A percentile compares a stretch with the other conserved stretches of the same genome.
Conservation (phyloP, 2,329 filamentous ascomycete genomes). For the Cryphonectria carpinicola region DNA sequence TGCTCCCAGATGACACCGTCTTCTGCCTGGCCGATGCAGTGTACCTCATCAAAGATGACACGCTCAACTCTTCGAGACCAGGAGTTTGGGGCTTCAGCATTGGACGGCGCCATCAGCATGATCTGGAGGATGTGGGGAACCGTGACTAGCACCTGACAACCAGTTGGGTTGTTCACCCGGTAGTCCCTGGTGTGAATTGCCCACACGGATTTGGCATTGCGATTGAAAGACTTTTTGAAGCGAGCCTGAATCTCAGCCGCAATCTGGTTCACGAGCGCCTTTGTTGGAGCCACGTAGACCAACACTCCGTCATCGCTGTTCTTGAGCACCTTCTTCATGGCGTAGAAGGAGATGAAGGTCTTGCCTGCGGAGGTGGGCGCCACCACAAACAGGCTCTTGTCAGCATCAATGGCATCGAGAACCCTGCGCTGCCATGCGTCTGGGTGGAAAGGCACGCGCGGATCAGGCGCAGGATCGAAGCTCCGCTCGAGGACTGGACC, state of each 20-base stretch:
- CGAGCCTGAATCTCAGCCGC: constrained; percentile 77
- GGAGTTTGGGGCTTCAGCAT: constrained; percentile 56
- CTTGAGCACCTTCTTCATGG: constrained; percentile 76
- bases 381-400: constrained; percentile 74
- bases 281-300: constrained; percentile 81
- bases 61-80: constrained; percentile 72
- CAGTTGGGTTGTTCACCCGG: constrained; percentile 71
- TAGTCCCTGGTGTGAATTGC: constrained; percentile 78
- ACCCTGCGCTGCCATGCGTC: constrained; percentile 79
- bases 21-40: constrained; percentile 77
- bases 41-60: constrained; percentile 83
- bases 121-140: constrained; percentile 80
- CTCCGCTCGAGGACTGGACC: constrained; percentile 77
- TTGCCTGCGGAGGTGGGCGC: constrained; percentile 81
- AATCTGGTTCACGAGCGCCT: constrained; percentile 83
- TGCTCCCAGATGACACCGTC: constrained; percentile 82
- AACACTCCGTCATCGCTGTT: constrained; percentile 70
- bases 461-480: constrained; percentile 69
- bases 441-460: constrained; percentile 71
- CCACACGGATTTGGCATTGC: constrained; percentile 71
- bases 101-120: constrained; percentile 69
- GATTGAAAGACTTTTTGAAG: constrained; percentile 68
- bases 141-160: constrained; percentile 77
- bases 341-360: constrained; percentile 84
- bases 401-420: constrained; percentile 71